Evolutionary conservation across 192 early-diverging fungal genomes (phyloP).

Genomic region (Lobosporangium transversale): DNA sequence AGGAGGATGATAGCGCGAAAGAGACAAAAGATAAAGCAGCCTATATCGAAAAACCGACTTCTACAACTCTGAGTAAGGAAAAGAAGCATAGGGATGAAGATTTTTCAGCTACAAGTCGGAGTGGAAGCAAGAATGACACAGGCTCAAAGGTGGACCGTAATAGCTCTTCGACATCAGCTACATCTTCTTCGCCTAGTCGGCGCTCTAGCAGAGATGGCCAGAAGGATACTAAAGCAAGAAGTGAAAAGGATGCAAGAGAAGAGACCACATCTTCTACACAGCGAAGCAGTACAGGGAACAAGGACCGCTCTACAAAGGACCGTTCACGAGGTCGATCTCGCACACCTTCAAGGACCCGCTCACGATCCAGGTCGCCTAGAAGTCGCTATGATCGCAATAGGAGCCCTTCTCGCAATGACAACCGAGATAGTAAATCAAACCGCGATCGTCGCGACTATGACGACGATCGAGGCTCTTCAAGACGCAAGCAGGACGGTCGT

Average conservation of each 20-base stretch:
- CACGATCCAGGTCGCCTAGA: slow-evolving; percentile 42
- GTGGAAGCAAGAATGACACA: slow-evolving; percentile 18
- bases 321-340: slow-evolving; percentile 34
- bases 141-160: slow-evolving; percentile 28
- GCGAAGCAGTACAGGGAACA: slow-evolving; percentile 12
- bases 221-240: slow-evolving; percentile 30
- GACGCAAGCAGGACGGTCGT: slow-evolving; percentile 33
- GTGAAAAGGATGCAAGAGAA: slow-evolving; percentile 30
- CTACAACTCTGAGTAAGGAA: slow-evolving; percentile 5
- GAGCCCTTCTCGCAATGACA: slow-evolving; percentile 22
- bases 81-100: slow-evolving; percentile 27
- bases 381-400: slow-evolving; percentile 41
- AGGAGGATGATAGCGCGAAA: slow-evolving; percentile 21
- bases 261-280: slow-evolving; percentile 16
- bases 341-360: slow-evolving; percentile 27
- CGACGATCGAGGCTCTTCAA: slow-evolving; percentile 24
- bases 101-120: slow-evolving; percentile 2
- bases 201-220: slow-evolving; percentile 15
- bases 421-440: slow-evolving; percentile 32
- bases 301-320: slow-evolving; percentile 27
- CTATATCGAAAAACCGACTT: slow-evolving; percentile 12
- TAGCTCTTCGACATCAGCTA: slow-evolving; percentile 9
- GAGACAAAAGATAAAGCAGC: slow-evolving; percentile 38
- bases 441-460: slow-evolving; percentile 46
- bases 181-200: slow-evolving; percentile 23